Base-by-base conservation (phyloP, 495 filamentous ascomycete species). In the Jackrogersella minutella region DNA sequence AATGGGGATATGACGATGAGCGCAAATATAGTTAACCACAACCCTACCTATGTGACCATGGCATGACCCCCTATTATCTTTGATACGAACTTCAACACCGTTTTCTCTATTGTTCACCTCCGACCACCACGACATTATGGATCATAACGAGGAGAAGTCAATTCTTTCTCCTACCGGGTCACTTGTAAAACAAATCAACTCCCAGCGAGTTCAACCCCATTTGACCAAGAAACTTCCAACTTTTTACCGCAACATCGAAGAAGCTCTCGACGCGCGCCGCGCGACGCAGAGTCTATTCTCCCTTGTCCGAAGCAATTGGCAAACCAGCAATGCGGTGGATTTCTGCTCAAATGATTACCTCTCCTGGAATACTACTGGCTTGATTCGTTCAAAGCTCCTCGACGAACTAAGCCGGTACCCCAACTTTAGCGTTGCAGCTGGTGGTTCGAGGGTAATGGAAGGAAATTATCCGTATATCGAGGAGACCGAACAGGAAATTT, bases 401-500 rank as follows among this genome's bases (percentile, higher is more conserved):
- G 16, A 47, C 1, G 78, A 81, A 57, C 70, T 80, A 0, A 40
- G 9, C 7, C 11, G 10, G 7, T 2, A 69, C 13, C 60, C 65
- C 0, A 28, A 53, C 2, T 74, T 73, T 24, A 47, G 52, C 1
- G 28, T 77, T 1, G 77, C 77, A 8, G 70, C 72, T 26, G 62
- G 70, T 0, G 81, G 78, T 10, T 78, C 77, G 0, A 70, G 81
- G 0, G 65, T 82, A 3, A 66, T 78, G 2, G 75, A 87, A 67
- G 87, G 87, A 7, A 87, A 87, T 66, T 86, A 81, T 0, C 28
- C 60, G 0, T 88, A 87, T 65, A 76, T 84, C 0, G 82, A 86
- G 50, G 64, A 79, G 2, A 72, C 87, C 0, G 88, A 90, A 68
- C 54, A 52, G 1, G 79, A 83, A 10, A 82, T 90, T 30, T 87